Base-by-base conservation (phyloP, 495 filamentous ascomycete genomes). In the Aspergillus sclerotioniger region DNA sequence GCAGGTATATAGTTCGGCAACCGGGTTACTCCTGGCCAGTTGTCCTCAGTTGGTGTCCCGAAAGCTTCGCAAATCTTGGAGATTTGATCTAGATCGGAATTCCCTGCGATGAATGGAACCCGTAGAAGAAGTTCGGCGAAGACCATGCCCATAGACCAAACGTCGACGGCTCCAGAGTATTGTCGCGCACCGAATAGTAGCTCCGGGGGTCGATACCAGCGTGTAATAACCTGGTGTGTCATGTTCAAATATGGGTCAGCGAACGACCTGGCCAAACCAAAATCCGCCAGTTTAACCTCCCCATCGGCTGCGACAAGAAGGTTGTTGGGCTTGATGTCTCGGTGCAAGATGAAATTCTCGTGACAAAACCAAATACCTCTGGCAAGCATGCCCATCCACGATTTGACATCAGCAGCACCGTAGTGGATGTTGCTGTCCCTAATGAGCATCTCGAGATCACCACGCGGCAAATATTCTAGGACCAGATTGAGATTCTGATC, bases 271-370 rank as follows among this genome's bases (percentile, higher is more conserved):
- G 94, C 94, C 28, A 98, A 83, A 78, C 94, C 94, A 68, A 99
- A 99, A 88, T 99, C 94, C 6, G 94, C 95, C 45, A 99, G 82
- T 69, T 95, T 99, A 58, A 98, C 84, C 66, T 92, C 89, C 19
- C 94, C 93, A 67, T 96, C 87, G 12, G 91, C 87, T 13, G 92
- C 91, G 59, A 98, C 94, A 47, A 99, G 82, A 67, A 98, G 76
- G 73, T 99, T 98, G 82, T 98, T 98, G 32, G 94, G 93, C 71
- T 99, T 99, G 78, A 99, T 98, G 78, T 99, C 95, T 60, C 94
- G 89, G 75, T 99, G 95, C 44, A 99, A 78, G 3, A 99, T 84
- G 61, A 87, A 91, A 70, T 94, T 95, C 69, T 90, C 90, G 72
- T 99, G 95, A 75, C 95, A 98, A 77, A 93, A 98, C 88, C 90